These are phyloP conservation scores for Medicago arabica DNA, from an alignment of 306 rosid genomes.

Conservation along the genomic window DNA sequence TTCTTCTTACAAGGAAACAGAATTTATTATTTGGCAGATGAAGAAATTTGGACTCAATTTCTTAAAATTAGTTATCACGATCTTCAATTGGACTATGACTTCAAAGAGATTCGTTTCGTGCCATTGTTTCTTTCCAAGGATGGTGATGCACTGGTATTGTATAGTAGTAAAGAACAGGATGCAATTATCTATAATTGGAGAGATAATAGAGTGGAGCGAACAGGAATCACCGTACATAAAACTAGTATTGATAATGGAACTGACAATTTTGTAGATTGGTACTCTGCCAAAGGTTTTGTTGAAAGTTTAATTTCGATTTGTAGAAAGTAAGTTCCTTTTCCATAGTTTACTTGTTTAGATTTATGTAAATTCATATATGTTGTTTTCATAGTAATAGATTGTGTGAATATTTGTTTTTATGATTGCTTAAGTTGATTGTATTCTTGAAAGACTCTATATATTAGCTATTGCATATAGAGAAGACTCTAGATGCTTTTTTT, in stretches of 20 bases:
- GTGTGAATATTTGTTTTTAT: background rate
- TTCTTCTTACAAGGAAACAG: background rate
- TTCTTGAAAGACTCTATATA: too few species aligned
- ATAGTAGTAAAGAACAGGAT: fast-evolving
- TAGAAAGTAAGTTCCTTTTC: constrained; percentile 4
- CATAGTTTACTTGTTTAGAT: background rate
- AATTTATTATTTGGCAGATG: background rate
- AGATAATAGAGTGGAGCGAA: background rate
- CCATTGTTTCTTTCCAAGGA: background rate
- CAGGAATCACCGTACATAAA: background rate
- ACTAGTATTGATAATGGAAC: background rate
- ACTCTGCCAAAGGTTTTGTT: background rate
- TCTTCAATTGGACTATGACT: background rate
- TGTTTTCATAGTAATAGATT: too few species aligned
- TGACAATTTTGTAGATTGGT: fast-evolving
- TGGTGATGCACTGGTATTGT: background rate
- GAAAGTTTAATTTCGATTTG: background rate
- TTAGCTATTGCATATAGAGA: too few species aligned
- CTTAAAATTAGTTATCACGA: background rate
- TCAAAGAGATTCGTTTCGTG: background rate
- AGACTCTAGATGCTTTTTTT: too few species aligned
- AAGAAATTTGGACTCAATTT: background rate
- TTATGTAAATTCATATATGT: background rate
- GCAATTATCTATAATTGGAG: background rate
- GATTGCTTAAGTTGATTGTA: background rate